Evolutionary conservation across 2,329 filamentous ascomycete genomes (phyloP).

Genomic region (Scytalidium lignicola): DNA sequence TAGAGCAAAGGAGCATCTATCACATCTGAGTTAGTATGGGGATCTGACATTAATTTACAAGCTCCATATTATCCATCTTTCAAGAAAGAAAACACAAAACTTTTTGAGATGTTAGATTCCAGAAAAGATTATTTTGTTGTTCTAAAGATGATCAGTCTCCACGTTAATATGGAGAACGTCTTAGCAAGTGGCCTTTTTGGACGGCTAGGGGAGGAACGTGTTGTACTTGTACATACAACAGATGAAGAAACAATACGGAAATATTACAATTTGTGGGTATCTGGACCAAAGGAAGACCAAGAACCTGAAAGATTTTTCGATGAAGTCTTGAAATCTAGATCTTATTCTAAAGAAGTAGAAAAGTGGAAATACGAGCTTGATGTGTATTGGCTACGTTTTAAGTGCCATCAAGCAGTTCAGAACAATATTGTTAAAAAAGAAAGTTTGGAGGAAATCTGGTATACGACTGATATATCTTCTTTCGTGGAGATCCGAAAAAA

Average conservation of each 20-base stretch:
- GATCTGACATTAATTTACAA: not conserved
- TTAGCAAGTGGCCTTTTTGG: not conserved
- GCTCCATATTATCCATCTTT: not conserved
- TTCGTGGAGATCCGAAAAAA: not conserved
- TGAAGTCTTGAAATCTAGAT: not conserved
- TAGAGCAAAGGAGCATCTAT: not conserved
- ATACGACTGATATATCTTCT: not conserved
- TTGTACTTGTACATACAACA: not conserved
- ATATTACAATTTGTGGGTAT: not conserved
- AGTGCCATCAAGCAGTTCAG: not conserved
- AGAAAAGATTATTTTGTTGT: not conserved
- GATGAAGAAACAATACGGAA: not conserved
- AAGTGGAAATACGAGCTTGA: not conserved
- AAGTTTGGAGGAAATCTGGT: not conserved
- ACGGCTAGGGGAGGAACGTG: not conserved
- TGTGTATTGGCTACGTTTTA: not conserved
- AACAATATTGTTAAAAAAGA: not conserved
- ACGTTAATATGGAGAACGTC: not conserved
- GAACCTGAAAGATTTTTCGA: not conserved
- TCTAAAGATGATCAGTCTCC: not conserved
- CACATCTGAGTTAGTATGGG: not conserved
- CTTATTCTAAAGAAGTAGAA: not conserved
- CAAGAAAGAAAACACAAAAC: not conserved
- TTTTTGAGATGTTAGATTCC: not conserved
- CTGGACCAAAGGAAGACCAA: not conserved